phyloP scores from a whole-genome alignment of 1,284 basidiomycete species.

The Boletellus deceptivus region DNA sequence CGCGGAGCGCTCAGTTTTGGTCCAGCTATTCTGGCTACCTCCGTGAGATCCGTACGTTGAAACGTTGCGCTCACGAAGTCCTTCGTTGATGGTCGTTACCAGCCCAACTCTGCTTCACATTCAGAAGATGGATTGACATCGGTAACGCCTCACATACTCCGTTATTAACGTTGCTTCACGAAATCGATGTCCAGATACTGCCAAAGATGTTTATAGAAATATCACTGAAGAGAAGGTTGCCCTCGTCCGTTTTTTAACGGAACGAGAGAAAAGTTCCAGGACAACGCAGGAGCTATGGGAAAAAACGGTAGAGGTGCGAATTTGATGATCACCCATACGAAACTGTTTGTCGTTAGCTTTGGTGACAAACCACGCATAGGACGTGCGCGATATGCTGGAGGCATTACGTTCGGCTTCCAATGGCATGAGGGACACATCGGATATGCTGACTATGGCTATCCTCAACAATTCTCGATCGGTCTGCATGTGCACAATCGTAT shows the following conservation, averaged over 20 bases:
- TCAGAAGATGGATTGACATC: constrained; percentile 68
- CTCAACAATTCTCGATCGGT: constrained; percentile 22
- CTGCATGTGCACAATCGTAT: constrained; percentile 1
- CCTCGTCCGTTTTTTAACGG: constrained; percentile 47
- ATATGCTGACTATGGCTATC: constrained; percentile 16
- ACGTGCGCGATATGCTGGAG: constrained; percentile 28
- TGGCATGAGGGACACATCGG: constrained; percentile 21
- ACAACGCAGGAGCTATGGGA: constrained; percentile 28
- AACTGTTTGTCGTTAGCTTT: neutral
- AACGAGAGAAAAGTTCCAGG: constrained; percentile 41
- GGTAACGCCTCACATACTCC: constrained; percentile 39
- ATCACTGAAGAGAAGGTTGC: constrained; percentile 56
- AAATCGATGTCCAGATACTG: constrained; percentile 47
- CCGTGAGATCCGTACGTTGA: constrained; percentile 64
- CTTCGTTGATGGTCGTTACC: constrained; percentile 16
- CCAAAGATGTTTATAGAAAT: constrained; percentile 66
- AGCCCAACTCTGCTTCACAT: constrained; percentile 75
- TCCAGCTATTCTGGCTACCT: constrained; percentile 80
- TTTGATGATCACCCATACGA: neutral
- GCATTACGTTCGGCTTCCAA: constrained; percentile 24
- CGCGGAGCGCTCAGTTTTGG: constrained; percentile 77
- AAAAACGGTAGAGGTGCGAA: constrained; percentile 32
- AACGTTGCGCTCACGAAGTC: constrained; percentile 14
- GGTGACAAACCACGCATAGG: constrained; percentile 21
- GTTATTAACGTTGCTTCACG: constrained; percentile 10